These are phyloP conservation scores for Calamus simplicifolius DNA, from an alignment of 176 grass and related monocot genomes.

Conservation along the genomic window DNA sequence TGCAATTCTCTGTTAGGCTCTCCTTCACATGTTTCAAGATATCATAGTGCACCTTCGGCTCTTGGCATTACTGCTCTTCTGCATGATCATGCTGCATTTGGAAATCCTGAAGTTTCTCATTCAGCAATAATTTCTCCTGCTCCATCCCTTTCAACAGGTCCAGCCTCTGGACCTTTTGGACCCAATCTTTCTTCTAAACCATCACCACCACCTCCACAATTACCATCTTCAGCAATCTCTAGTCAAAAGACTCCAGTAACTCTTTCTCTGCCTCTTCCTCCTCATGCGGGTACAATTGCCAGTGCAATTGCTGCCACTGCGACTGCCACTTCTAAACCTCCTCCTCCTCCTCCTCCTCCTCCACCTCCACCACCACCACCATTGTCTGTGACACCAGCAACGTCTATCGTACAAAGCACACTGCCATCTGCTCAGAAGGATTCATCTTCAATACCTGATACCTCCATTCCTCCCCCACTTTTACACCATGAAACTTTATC, in stretches of 20 bases:
- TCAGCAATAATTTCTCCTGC: slow-evolving; percentile 24
- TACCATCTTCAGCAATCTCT: slow-evolving; percentile 2
- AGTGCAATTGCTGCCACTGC: too few relatives aligned
- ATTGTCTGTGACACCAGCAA: background rate
- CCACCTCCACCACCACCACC: background rate
- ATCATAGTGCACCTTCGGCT: slow-evolving; percentile 48
- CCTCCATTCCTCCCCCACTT: background rate
- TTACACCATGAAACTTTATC: slow-evolving; percentile 28
- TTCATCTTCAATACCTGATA: background rate
- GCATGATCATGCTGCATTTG: slow-evolving; percentile 47
- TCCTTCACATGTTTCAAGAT: slow-evolving; percentile 45
- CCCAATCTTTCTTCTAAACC: slow-evolving; percentile 22
- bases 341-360: background rate
- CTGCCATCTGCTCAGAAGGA: background rate
- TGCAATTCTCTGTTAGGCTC: slow-evolving; percentile 29
- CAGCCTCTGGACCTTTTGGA: slow-evolving; percentile 3
- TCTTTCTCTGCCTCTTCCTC: background rate
- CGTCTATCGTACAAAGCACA: background rate
- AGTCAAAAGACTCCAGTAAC: background rate
- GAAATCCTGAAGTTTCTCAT: slow-evolving; percentile 15
- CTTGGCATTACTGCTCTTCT: slow-evolving; percentile 71
- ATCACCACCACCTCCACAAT: slow-evolving; percentile 18
- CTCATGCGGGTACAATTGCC: background rate
- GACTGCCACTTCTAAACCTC: background rate
- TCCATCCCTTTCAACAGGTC: slow-evolving; percentile 5